phyloP scores from a whole-genome alignment of 108 stramenopile species.

The Aurantiochytrium sp. region DNA sequence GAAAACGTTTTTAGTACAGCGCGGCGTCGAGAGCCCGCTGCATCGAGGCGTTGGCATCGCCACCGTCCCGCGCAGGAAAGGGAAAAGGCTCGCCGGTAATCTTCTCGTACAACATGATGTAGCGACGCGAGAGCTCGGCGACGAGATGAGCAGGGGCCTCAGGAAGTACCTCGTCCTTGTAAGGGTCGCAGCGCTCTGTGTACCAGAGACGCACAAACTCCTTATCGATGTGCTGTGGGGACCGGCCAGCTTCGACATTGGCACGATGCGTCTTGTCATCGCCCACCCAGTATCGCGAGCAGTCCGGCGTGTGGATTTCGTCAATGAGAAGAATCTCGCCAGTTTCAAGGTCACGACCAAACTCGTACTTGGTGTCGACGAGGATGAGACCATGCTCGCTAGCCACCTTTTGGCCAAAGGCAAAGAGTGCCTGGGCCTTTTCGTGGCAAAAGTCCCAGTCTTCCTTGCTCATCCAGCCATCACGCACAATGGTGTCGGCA shows the following conservation, averaged over 20 bases:
- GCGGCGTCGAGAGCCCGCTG: neutral
- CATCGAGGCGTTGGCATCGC: slow-evolving; percentile 39
- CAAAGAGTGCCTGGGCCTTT: slow-evolving; percentile 39
- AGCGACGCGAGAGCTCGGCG: slow-evolving; percentile 81
- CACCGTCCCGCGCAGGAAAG: slow-evolving; percentile 35
- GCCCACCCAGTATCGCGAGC: slow-evolving; percentile 90
- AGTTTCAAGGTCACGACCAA: slow-evolving; percentile 68
- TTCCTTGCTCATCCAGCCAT: slow-evolving; percentile 62
- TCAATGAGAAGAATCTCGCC: slow-evolving; percentile 83
- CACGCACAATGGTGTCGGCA: slow-evolving; percentile 61
- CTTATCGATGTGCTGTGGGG: slow-evolving; percentile 98
- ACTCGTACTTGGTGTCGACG: slow-evolving; percentile 98
- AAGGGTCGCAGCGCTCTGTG: slow-evolving; percentile 89
- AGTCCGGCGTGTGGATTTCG: slow-evolving; percentile 97
- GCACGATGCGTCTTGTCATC: slow-evolving; percentile 63
- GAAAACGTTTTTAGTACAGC: neutral
- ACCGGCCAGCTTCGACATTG: slow-evolving; percentile 66
- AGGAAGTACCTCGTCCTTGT: slow-evolving; percentile 77
- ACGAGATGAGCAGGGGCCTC: slow-evolving; percentile 90
- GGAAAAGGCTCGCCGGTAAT: slow-evolving; percentile 83
- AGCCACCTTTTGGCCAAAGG: slow-evolving; percentile 73
- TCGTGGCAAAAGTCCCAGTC: slow-evolving; percentile 44
- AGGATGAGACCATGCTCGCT: slow-evolving; percentile 77
- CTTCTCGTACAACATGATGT: slow-evolving; percentile 86
- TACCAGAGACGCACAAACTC: slow-evolving; percentile 97